phyloP scores from a whole-genome alignment of 352 stramenopile genomes.

The Phytophthora europaea region DNA sequence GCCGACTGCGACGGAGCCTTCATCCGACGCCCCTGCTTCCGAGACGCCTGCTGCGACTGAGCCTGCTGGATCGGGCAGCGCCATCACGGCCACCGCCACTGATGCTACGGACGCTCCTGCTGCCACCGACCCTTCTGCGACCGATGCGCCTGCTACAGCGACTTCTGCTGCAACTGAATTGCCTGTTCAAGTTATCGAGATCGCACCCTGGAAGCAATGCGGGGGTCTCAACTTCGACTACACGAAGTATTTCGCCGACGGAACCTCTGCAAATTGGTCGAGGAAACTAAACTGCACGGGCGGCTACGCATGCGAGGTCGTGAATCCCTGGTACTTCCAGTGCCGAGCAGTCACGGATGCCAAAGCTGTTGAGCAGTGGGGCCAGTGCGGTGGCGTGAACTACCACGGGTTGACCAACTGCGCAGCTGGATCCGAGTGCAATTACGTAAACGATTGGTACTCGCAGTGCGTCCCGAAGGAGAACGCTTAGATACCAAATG shows the following conservation, averaged over 20 bases:
- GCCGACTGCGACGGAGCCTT: neutral
- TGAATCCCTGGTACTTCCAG: constrained; percentile 51
- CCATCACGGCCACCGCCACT: neutral
- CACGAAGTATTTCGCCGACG: constrained; percentile 25
- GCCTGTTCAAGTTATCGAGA: neutral
- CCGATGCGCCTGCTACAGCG: neutral
- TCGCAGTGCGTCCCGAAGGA: constrained; percentile 51
- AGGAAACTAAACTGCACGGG: constrained; percentile 33
- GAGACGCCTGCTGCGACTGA: neutral
- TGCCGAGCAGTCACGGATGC: constrained; percentile 31
- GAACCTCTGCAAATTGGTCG: constrained; percentile 13
- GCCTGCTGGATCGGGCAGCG: neutral
- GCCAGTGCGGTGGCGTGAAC: constrained; percentile 32
- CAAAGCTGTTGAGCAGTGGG: constrained; percentile 34
- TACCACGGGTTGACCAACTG: constrained; percentile 32
- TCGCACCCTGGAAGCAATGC: constrained; percentile 40
- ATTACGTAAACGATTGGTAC: constrained; percentile 51
- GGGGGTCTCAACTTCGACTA: constrained; percentile 46
- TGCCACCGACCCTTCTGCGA: too few relatives aligned
- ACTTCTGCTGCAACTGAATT: neutral
- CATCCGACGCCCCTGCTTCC: neutral
- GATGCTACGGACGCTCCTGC: neutral
- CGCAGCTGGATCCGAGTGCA: constrained; percentile 34
- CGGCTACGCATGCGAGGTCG: constrained; percentile 44
- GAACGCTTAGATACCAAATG: neutral